A percentile compares a stretch with the other conserved stretches of the same genome.
phyloP scores from a whole-genome alignment of 176 grass and related monocot species.

The Tuctoria greenei region DNA sequence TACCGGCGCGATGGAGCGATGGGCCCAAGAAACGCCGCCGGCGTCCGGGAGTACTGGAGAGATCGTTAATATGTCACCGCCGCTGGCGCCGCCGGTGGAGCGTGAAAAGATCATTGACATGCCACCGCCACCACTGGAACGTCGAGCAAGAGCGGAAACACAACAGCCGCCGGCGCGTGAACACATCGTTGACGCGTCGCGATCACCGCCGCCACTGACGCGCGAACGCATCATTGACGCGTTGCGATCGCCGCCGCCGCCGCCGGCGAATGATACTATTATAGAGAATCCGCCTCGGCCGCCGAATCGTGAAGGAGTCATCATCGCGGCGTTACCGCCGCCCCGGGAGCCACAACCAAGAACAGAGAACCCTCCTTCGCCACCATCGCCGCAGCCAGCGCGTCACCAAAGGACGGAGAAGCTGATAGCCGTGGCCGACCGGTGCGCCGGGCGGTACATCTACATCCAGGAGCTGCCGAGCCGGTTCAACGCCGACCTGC shows the following conservation, averaged over 20 bases:
- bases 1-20: background rate
- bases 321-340: too few relatives aligned
- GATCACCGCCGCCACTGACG: background rate
- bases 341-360: background rate
- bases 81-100: too few relatives aligned
- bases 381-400: background rate
- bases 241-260: background rate
- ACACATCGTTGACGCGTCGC: too few relatives aligned
- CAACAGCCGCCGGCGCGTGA: too few relatives aligned
- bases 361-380: background rate
- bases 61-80: background rate
- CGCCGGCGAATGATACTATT: too few relatives aligned
- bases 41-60: background rate
- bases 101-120: too few relatives aligned
- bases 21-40: background rate
- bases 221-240: background rate
- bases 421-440: background rate
- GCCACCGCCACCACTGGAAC: too few relatives aligned
- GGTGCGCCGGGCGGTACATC: constrained; percentile 58
- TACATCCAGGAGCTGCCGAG: constrained; percentile 52
- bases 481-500: constrained; percentile 50
- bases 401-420: background rate
- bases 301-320: too few relatives aligned
- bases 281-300: background rate
- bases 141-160: background rate